Base-by-base conservation (phyloP, 768 basidiomycete genomes). In the Calocybe indica region DNA sequence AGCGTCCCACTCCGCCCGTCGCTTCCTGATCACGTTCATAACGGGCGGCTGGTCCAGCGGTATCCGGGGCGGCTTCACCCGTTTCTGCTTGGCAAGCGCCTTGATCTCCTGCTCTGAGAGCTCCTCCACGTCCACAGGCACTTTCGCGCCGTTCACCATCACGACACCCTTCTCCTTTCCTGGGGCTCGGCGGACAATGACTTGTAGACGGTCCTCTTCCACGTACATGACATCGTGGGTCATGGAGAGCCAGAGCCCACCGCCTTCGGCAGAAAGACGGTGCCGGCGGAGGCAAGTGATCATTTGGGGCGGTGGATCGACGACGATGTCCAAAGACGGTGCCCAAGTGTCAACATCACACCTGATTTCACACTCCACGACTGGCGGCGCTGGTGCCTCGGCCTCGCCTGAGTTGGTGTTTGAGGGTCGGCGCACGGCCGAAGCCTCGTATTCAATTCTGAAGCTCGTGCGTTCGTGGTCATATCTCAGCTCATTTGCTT, bases 31-130 rank as follows among this genome's bases (percentile, higher is more conserved):
- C 38, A 76, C 81, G 30, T 83, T 73, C 46, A 88, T 67, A 2
- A 92, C 89, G 4, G 85, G 90, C 0, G 93, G 94, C 55, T 94
- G 93, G 63, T 99, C 96, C 13, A 99, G 75, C 3, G 96, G 94
- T 44, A 94, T 83, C 32, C 95, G 80, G 3, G 72, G 69, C 4
- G 92, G 90, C 63, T 91, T 91, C 42, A 92, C 73, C 7, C 95
- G 80, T 66, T 94, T 97, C 71, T 82, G 80, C 64, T 85, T 88
- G 58, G 79, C 73, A 37, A 96, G 72, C 5, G 76, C 66, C 71
- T 94, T 92, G 56, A 94, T 80, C 64, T 98, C 94, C 22, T 76
- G 71, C 47, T 95, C 92, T 0, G 85, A 76, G 13, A 99, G 72
- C 47, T 94, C 92, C 60, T 96, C 93, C 29, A 87, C 75, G 57